A percentile compares a stretch with the other conserved stretches of the same genome.
Evolutionary conservation across 345 rosid genomes (phyloP).

Genomic region (Orychophragmus violaceus): DNA sequence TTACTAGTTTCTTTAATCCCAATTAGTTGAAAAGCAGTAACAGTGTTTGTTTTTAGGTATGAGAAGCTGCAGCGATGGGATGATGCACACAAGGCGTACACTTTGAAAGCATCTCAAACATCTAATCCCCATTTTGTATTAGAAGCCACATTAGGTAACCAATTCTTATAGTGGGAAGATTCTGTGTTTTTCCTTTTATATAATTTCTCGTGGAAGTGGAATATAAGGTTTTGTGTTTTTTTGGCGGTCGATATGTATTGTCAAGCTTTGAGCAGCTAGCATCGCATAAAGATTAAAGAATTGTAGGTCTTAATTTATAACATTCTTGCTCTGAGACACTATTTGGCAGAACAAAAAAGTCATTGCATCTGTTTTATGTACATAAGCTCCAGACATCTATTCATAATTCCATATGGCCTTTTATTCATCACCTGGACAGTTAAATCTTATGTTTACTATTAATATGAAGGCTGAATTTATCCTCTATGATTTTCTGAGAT

Average conservation of each 20-base stretch:
- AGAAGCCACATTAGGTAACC: conserved; percentile 75
- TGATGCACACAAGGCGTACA: conserved; percentile 95
- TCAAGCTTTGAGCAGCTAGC: neutral
- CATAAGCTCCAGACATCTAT: neutral
- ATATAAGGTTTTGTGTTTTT: conserved; percentile 1
- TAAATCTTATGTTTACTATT: neutral
- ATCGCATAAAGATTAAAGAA: neutral
- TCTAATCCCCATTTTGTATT: conserved; percentile 65
- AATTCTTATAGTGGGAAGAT: neutral
- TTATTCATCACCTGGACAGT: neutral
- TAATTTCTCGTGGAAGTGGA: neutral
- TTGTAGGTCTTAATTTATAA: conserved; percentile 2
- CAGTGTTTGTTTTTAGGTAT: conserved; percentile 50
- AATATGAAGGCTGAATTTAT: neutral
- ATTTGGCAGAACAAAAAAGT: conserved; percentile 1
- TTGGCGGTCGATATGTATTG: conserved; percentile 5
- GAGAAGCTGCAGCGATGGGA: conserved; percentile 99
- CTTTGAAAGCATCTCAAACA: conserved; percentile 70
- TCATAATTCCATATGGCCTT: neutral
- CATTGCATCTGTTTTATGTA: neutral
- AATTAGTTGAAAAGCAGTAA: conserved; percentile 9
- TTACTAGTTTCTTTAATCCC: conserved; percentile 5
- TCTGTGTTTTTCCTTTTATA: neutral
- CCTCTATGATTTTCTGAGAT: neutral
- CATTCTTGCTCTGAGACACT: neutral